A percentile compares a stretch with the other conserved stretches of the same genome.
phyloP scores from a whole-genome alignment of 768 basidiomycete species.

The Kwoniella sp. region DNA sequence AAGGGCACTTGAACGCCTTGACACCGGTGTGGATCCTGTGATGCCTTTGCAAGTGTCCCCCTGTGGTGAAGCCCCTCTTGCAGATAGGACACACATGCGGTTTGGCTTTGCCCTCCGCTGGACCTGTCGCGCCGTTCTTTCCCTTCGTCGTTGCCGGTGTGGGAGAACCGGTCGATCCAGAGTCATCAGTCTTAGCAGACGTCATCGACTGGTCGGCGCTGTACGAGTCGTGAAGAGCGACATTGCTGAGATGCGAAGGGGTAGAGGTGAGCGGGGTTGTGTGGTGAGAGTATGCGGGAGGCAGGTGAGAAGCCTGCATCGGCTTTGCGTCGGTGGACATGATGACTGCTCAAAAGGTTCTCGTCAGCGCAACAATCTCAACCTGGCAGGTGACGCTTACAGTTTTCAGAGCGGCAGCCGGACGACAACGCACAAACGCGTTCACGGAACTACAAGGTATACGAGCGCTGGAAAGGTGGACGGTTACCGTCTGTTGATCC shows the following conservation, averaged over 20 bases:
- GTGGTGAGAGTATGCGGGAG: slow-evolving; percentile 7
- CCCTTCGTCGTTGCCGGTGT: slow-evolving; percentile 25
- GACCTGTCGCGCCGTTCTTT: slow-evolving; percentile 45
- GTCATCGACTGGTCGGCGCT: slow-evolving; percentile 11
- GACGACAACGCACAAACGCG: too few species aligned
- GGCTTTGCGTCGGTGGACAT: slow-evolving; percentile 21
- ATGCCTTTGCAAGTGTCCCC: slow-evolving; percentile 82
- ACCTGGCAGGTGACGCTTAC: too few species aligned
- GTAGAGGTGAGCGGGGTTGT: slow-evolving; percentile 6
- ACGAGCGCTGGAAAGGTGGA: too few species aligned
- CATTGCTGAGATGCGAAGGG: slow-evolving; percentile 8
- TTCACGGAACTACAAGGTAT: too few species aligned
- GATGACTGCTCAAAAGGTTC: too few species aligned
- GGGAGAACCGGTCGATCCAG: slow-evolving; percentile 8
- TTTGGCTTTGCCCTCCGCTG: slow-evolving; percentile 45
- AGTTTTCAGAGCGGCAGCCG: too few species aligned
- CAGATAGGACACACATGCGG: slow-evolving; percentile 67
- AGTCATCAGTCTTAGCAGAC: slow-evolving; percentile 15
- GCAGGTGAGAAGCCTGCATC: slow-evolving; percentile 14
- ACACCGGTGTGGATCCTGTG: slow-evolving; percentile 88
- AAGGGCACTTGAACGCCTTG: slow-evolving; percentile 86
- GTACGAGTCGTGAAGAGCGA: not conserved
- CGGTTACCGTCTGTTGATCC: too few species aligned
- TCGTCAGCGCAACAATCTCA: too few species aligned
- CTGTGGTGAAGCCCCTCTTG: slow-evolving; percentile 75